Conservation (phyloP, 2,329 filamentous ascomycete species). For the Dactylonectria macrodidyma region DNA sequence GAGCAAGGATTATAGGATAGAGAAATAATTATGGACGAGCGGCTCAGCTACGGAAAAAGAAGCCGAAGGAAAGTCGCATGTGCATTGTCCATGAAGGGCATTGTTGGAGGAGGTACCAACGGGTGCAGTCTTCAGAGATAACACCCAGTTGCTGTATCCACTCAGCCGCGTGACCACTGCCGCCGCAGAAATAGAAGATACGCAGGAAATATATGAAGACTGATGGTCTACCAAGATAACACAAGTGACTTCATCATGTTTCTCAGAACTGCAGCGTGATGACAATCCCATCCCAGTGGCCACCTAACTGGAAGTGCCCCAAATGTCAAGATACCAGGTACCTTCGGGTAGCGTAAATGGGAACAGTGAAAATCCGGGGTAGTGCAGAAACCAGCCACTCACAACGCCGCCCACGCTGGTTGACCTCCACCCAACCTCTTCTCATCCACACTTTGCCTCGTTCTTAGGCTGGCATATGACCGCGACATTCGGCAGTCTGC, state of each 20-base stretch:
- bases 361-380: conserved; percentile 43
- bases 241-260: conserved; percentile 8
- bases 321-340: conserved; percentile 23
- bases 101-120: neutral
- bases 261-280: neutral
- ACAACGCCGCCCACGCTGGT: conserved; percentile 23
- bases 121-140: neutral
- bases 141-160: neutral
- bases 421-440: conserved; percentile 26
- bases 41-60: neutral
- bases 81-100: neutral
- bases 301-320: neutral
- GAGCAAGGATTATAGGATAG: neutral
- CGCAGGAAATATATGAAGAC: no score
- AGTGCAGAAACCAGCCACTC: conserved; percentile 39
- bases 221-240: neutral
- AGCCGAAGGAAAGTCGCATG: neutral
- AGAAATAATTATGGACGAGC: neutral
- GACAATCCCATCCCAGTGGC: conserved; percentile 1
- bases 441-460: conserved; percentile 23
- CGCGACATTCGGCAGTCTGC: conserved; percentile 35
- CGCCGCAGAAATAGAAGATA: neutral
- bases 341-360: conserved; percentile 14
- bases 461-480: conserved; percentile 42
- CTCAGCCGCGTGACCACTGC: neutral